Base-by-base conservation (phyloP, 2,329 filamentous ascomycete genomes). In the Rasamsonia emersonii region DNA sequence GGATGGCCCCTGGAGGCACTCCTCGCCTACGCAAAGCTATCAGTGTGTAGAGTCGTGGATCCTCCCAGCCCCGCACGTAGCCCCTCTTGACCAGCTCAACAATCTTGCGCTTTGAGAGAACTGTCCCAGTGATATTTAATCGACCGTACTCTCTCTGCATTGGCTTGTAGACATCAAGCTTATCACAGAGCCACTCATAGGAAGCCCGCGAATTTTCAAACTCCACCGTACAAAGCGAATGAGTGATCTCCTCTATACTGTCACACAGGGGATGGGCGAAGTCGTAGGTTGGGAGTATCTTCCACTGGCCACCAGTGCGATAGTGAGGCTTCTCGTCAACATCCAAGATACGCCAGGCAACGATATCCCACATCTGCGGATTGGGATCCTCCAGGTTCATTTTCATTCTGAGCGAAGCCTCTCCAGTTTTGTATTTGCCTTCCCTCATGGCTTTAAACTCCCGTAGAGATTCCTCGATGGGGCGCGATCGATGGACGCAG, bases 281-380 rank as follows among this genome's bases (percentile, higher is more conserved):
- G 56, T 94, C 88, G 51, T 95, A 95, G 0, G 89, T 93, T 0
- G 91, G 91, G 56, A 94, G 95, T 41, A 95, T 93, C 58, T 78
- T 81, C 86, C 88, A 96, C 52, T 81, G 77, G 42, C 74, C 67
- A 18, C 83, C 85, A 0, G 88, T 93, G 20, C 84, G 75, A 58
- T 66, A 46, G 40, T 53, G 54, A 30, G 44, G 39, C 45, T 52
- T 50, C 35, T 50, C 38, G 25, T 68, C 69, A 37, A 68, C 68
- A 36, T 83, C 77, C 49, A 86, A 71, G 34, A 96, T 79, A 39
- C 89, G 77, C 60, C 94, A 96, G 10, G 89, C 89, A 2, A 84
- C 83, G 33, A 94, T 64, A 67, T 96, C 89, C 89, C 89, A 95
- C 83, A 94, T 88, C 60, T 93, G 85, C 5, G 88, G 86, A 56